phyloP scores from a whole-genome alignment of 2,329 filamentous ascomycete genomes.

The Hymenoscyphus scutula region DNA sequence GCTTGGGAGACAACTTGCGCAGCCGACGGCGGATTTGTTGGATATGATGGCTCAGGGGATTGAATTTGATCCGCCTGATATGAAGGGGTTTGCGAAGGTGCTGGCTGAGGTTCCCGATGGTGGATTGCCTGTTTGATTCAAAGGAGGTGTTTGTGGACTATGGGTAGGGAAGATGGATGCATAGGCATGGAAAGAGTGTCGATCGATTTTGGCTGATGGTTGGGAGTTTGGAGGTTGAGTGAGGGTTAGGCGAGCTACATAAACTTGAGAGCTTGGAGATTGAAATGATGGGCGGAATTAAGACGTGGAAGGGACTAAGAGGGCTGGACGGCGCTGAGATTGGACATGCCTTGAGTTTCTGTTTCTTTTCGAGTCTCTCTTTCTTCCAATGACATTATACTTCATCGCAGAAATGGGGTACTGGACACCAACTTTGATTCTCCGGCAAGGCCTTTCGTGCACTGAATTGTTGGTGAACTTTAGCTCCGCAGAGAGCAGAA shows the following conservation, averaged over 20 bases:
- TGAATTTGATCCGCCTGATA: slow-evolving; percentile 11
- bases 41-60: slow-evolving; percentile 21
- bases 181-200: background rate
- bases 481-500: no score
- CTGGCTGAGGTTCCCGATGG: slow-evolving; percentile 20
- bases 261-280: no score
- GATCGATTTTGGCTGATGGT: background rate
- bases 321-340: background rate
- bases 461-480: no score
- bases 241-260: background rate
- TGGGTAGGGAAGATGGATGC: background rate
- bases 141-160: slow-evolving; percentile 14
- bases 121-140: slow-evolving; percentile 18
- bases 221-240: background rate
- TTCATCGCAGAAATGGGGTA: background rate
- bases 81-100: slow-evolving; percentile 3
- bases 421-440: no score
- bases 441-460: no score
- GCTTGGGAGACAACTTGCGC: slow-evolving; percentile 30
- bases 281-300: no score
- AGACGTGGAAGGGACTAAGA: no score
- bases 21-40: slow-evolving; percentile 23
- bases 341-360: background rate
- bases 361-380: no score
- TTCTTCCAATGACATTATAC: background rate